Evolutionary conservation across 108 stramenopile species (phyloP), one percentile per base, ranked within the genome.

Genomic region (Cyclostephanos tholiformis): DNA sequence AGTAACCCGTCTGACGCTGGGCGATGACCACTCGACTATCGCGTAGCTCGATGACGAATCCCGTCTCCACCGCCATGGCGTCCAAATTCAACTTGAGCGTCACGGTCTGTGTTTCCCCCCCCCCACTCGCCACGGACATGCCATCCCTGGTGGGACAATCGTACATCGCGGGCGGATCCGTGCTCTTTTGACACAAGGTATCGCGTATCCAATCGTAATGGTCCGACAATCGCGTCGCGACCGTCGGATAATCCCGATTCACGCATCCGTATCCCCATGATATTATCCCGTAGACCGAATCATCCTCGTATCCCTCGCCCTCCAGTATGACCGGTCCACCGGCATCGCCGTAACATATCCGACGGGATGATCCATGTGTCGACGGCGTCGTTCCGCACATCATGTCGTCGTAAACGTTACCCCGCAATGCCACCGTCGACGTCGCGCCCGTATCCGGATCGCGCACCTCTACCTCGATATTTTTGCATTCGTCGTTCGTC

Each of bases 201-300:
- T 71, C 44, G 16, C 78, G 70, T 30, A 88, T 88, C 82, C 83
- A 88, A 35, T 83, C 71, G 19, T 69, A 80, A 39, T 78, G 70
- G 26, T 56, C 43, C n/a, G 77, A 56, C 11, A 79, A 63, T 2
- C 86, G 62, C 12, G 82, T 51, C 72, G 59, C 64, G 29, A 88
- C 82, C 20, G 84, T 85, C 17, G 88, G 88, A 62, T 80, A 86
- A 9, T 75, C 38, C 8, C 58, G 66, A 76, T 86, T 66, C 48
- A 82, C 82, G 61, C 88, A 88, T 55, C 82, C 77, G 17, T 82
- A 79, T 8, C 88, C 88, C 85, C 85, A 88, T 0, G 72, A 75
- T 13, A 83, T 58, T 8, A 86, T 72, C 7, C 84, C 88, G 13
- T 76, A 68, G 7, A 67, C 78, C 63, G 57, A 44, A 76, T 84